A percentile compares a stretch with the other conserved stretches of the same genome.
phyloP scores from a whole-genome alignment of 331 rosid species.

The Rhamnella rubrinervis region DNA sequence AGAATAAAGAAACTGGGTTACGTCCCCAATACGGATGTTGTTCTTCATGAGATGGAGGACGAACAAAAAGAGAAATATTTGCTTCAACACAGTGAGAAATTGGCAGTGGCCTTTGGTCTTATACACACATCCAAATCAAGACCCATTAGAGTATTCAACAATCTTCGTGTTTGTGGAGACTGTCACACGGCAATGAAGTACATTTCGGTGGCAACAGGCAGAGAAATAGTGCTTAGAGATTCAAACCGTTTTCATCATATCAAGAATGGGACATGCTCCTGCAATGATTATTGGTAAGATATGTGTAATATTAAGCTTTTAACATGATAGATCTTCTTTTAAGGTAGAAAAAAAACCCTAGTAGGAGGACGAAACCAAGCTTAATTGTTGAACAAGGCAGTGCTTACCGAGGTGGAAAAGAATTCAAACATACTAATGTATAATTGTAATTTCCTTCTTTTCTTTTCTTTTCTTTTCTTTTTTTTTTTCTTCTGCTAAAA shows the following conservation, averaged over 20 bases:
- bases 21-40: slow-evolving; percentile 25
- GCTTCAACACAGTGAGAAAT: slow-evolving; percentile 34
- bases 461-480: too few species aligned
- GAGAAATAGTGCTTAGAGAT: slow-evolving; percentile 34
- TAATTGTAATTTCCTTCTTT: too few species aligned
- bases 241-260: slow-evolving; percentile 32
- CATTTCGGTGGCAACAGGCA: slow-evolving; percentile 25
- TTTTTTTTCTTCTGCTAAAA: too few species aligned
- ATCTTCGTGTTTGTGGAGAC: slow-evolving; percentile 31
- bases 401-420: too few species aligned
- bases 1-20: slow-evolving; percentile 22
- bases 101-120: slow-evolving; percentile 30
- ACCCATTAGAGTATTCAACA: slow-evolving; percentile 23
- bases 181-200: slow-evolving; percentile 25
- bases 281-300: slow-evolving; percentile 27
- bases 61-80: slow-evolving; percentile 15
- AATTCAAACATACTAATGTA: too few species aligned
- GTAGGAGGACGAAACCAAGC: too few species aligned
- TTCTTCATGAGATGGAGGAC: slow-evolving; percentile 25
- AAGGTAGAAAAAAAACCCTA: too few species aligned
- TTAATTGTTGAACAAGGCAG: too few species aligned
- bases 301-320: neutral
- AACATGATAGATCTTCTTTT: neutral
- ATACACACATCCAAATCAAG: slow-evolving; percentile 18
- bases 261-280: slow-evolving; percentile 25